These are phyloP conservation scores for Dactylorhiza incarnata DNA, from an alignment of 106 monocot species.

Conservation along the genomic window DNA sequence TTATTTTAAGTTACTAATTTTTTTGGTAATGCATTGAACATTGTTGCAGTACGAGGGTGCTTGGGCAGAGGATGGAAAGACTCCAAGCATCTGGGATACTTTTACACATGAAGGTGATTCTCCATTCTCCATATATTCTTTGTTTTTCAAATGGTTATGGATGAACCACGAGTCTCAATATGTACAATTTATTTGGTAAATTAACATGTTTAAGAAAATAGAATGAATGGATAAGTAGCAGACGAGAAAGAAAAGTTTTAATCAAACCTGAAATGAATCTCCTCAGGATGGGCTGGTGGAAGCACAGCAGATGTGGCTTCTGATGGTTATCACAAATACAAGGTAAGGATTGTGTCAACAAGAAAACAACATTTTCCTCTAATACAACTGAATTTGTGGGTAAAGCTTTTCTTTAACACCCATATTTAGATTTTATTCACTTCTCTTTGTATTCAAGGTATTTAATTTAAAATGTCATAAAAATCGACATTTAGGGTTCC, in stretches of 20 bases:
- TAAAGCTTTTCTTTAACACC: not conserved
- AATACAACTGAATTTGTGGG: not conserved
- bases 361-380: not conserved
- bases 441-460: not conserved
- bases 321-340: slow-evolving; percentile 46
- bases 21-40: not conserved
- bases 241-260: not conserved
- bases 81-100: not conserved
- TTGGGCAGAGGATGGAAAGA: slow-evolving; percentile 11
- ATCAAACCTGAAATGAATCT: not conserved
- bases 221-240: not conserved
- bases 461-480: not conserved
- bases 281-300: slow-evolving; percentile 12
- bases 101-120: slow-evolving; percentile 6
- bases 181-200: not conserved
- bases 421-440: not conserved
- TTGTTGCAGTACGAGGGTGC: slow-evolving; percentile 11
- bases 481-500: not conserved
- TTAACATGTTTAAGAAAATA: not conserved
- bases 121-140: no score
- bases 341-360: slow-evolving; percentile 10
- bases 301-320: slow-evolving; percentile 24
- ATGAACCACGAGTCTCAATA: no score
- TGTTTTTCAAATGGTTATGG: no score
- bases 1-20: not conserved